A percentile compares a stretch with the other conserved stretches of the same genome.
Evolutionary conservation across 1,284 basidiomycete genomes (phyloP).

Genomic region (Xerocomus amazonicus): DNA sequence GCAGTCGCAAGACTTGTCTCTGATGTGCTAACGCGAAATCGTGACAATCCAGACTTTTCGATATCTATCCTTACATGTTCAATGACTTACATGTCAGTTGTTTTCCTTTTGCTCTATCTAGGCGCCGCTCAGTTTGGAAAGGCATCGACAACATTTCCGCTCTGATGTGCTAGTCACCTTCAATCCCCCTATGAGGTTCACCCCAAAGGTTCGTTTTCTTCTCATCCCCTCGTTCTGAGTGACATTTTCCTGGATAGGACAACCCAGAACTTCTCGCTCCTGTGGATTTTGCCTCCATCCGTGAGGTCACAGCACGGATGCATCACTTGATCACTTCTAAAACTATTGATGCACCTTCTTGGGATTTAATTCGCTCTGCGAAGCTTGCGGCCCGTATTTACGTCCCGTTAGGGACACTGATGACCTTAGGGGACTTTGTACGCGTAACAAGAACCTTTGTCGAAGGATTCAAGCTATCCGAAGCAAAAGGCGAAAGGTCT

Average conservation of each 20-base stretch:
- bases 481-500: conserved; percentile 26
- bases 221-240: not conserved
- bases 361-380: conserved; percentile 70
- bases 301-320: conserved; percentile 59
- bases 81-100: conserved; percentile 72
- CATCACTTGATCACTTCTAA: conserved; percentile 68
- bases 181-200: conserved; percentile 68
- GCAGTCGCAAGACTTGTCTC: conserved; percentile 77
- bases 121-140: conserved; percentile 17
- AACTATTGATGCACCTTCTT: conserved; percentile 78
- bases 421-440: conserved; percentile 79
- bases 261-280: conserved; percentile 71
- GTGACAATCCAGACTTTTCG: conserved; percentile 63
- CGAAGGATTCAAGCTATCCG: conserved; percentile 63
- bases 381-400: conserved; percentile 78
- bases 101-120: not conserved
- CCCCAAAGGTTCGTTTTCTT: conserved; percentile 47
- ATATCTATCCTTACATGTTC: conserved; percentile 74
- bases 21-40: conserved; percentile 70
- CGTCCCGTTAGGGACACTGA: conserved; percentile 75
- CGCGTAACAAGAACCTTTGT: conserved; percentile 70
- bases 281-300: conserved; percentile 57
- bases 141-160: conserved; percentile 72
- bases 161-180: conserved; percentile 84
- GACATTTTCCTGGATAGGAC: conserved; percentile 37